Conservation (phyloP, 768 basidiomycete species). For the Lactarius trivialis region DNA sequence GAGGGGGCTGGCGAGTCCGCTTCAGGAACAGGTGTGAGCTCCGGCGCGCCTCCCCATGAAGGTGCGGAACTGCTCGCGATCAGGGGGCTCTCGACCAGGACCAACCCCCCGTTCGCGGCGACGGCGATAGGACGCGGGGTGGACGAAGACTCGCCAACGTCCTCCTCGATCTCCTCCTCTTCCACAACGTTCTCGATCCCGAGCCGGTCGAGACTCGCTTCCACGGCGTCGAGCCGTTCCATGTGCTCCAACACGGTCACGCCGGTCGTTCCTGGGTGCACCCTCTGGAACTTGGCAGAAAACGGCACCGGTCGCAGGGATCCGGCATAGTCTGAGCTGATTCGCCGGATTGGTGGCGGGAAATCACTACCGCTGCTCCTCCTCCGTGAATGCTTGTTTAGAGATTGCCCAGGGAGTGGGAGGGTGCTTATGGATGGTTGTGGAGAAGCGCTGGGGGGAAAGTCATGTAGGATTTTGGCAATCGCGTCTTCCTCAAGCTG, state of each 20-base stretch:
- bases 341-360: conserved; percentile 62
- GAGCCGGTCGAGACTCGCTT: conserved; percentile 71
- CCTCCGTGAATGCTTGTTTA: conserved; percentile 47
- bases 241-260: conserved; percentile 81
- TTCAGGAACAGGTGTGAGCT: conserved; percentile 21
- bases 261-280: conserved; percentile 82
- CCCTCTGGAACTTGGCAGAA: conserved; percentile 73
- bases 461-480: conserved; percentile 31
- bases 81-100: not conserved
- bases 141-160: conserved; percentile 13
- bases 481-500: conserved; percentile 41
- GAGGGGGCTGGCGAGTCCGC: conserved; percentile 17
- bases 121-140: conserved; percentile 3
- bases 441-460: conserved; percentile 43
- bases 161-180: conserved; percentile 38
- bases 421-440: conserved; percentile 55
- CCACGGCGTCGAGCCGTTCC: conserved; percentile 77
- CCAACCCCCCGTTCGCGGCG: not conserved
- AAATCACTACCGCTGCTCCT: conserved; percentile 59
- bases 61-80: conserved; percentile 14
- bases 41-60: conserved; percentile 15
- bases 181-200: conserved; percentile 49
- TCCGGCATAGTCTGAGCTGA: conserved; percentile 57
- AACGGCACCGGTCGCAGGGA: conserved; percentile 73
- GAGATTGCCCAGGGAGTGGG: conserved; percentile 50